These are phyloP conservation scores for Coniophora puteana DNA, from an alignment of 1,284 basidiomycete species.

Conservation along the genomic window DNA sequence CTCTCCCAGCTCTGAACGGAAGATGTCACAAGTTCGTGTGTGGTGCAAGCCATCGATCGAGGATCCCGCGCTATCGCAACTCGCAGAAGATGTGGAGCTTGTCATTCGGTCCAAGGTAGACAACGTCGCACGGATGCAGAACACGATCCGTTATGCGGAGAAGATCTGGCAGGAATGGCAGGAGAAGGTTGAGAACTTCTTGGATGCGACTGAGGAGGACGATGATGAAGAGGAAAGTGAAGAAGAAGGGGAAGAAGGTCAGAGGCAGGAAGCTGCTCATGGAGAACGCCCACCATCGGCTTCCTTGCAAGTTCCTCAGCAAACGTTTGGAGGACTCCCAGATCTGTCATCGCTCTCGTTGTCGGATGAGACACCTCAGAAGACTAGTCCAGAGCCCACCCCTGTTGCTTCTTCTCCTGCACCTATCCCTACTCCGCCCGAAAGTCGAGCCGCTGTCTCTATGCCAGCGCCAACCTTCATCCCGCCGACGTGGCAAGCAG, in stretches of 20 bases:
- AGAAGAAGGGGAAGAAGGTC: slow-evolving; percentile 38
- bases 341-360: slow-evolving; percentile 62
- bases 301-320: too few relatives aligned
- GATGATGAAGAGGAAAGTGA: slow-evolving; percentile 28
- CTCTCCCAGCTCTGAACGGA: slow-evolving; percentile 82
- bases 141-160: slow-evolving; percentile 96
- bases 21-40: slow-evolving; percentile 74
- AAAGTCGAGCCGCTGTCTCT: slow-evolving; percentile 20
- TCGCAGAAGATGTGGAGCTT: slow-evolving; percentile 84
- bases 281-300: slow-evolving; percentile 6
- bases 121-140: slow-evolving; percentile 94
- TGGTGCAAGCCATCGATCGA: slow-evolving; percentile 86
- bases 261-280: slow-evolving; percentile 9
- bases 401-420: slow-evolving; percentile 65
- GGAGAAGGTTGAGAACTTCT: slow-evolving; percentile 71
- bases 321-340: too few relatives aligned
- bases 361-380: slow-evolving; percentile 37
- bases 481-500: slow-evolving; percentile 38
- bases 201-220: slow-evolving; percentile 53
- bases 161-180: slow-evolving; percentile 98
- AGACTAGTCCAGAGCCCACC: slow-evolving; percentile 53
- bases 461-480: slow-evolving; percentile 21
- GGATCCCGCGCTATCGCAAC: slow-evolving; percentile 78
- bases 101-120: slow-evolving; percentile 93
- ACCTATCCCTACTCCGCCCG: slow-evolving; percentile 31